phyloP scores from a whole-genome alignment of 164 flowering plant species.

The Magnolia kwangsiensis region DNA sequence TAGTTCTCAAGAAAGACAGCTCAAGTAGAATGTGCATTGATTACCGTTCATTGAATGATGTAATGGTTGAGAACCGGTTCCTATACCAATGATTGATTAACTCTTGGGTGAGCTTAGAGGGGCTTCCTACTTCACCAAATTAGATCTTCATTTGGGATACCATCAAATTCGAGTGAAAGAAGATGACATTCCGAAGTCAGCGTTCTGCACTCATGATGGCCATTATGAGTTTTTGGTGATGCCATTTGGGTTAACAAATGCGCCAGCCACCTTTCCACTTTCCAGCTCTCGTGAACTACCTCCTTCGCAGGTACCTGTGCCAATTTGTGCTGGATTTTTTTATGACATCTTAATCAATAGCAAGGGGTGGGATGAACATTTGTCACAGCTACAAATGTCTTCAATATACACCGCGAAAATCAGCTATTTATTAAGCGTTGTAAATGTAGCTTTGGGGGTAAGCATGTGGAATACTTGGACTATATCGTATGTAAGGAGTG shows the following conservation, averaged over 20 bases:
- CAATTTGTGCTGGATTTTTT: constrained; percentile 4
- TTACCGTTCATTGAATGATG: background rate
- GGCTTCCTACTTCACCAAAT: background rate
- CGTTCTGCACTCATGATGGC: constrained; percentile 1
- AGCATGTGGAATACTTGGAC: background rate
- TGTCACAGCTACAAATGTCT: background rate
- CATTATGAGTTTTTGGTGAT: constrained; percentile 7
- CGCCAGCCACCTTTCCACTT: constrained; percentile 5
- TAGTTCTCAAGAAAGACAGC: constrained; percentile 4
- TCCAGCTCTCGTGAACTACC: background rate
- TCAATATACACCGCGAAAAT: background rate
- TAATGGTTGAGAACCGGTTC: background rate
- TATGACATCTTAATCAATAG: constrained; percentile 5
- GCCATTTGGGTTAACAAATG: constrained; percentile 5
- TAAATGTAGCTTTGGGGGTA: background rate
- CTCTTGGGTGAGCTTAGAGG: background rate
- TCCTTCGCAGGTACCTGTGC: background rate
- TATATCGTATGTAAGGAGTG: constrained; percentile 4
- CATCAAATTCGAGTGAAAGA: constrained; percentile 1
- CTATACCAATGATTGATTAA: constrained; percentile 1
- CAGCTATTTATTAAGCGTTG: background rate
- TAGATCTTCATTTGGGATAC: background rate
- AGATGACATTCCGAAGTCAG: background rate
- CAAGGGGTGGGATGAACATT: background rate
- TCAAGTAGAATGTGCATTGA: constrained; percentile 2